A percentile compares a stretch with the other conserved stretches of the same genome.
Conservation (phyloP, 352 stramenopile genomes). For the Globisporangium barbulae region DNA sequence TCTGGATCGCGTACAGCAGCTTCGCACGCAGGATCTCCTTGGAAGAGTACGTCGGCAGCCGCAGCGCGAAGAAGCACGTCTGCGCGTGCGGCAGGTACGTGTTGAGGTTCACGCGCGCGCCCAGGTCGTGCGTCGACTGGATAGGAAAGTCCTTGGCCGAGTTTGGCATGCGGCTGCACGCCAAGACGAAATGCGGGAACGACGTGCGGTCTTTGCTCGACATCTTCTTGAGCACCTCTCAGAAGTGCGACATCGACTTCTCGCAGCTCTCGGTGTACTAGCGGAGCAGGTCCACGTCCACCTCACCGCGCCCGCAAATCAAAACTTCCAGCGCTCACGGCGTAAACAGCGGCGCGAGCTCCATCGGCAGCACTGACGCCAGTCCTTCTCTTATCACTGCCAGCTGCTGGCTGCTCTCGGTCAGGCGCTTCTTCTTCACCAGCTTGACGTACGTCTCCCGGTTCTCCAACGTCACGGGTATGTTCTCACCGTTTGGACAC, state of each 20-base stretch:
- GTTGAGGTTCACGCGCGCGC: constrained; percentile 71
- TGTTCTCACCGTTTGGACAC: constrained; percentile 65
- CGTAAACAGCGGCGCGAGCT: constrained; percentile 96
- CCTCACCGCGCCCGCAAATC: constrained; percentile 94
- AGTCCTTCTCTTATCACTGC: constrained; percentile 83
- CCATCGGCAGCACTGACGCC: constrained; percentile 94
- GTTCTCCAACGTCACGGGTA: constrained; percentile 63
- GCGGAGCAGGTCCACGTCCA: constrained; percentile 95
- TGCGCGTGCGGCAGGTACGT: constrained; percentile 97
- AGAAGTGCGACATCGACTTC: constrained; percentile 91
- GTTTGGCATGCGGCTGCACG: constrained; percentile 94
- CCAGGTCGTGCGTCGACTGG: constrained; percentile 79
- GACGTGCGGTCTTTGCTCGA: constrained; percentile 92
- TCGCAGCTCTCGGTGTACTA: constrained; percentile 95
- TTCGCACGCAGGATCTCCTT: constrained; percentile 85
- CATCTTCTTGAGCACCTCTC: constrained; percentile 96
- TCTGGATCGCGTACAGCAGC: constrained; percentile 93
- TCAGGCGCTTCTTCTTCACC: constrained; percentile 66
- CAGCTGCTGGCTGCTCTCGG: constrained; percentile 79
- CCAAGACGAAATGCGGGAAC: constrained; percentile 98
- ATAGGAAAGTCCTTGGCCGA: constrained; percentile 97
- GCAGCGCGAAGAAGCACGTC: constrained; percentile 99
- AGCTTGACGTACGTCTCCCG: constrained; percentile 60
- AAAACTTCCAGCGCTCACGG: constrained; percentile 94
- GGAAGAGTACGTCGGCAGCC: constrained; percentile 93